A percentile compares a stretch with the other conserved stretches of the same genome.
Conservation (phyloP, 73 alveolate genomes). For the Symbiodinium pilosum region DNA sequence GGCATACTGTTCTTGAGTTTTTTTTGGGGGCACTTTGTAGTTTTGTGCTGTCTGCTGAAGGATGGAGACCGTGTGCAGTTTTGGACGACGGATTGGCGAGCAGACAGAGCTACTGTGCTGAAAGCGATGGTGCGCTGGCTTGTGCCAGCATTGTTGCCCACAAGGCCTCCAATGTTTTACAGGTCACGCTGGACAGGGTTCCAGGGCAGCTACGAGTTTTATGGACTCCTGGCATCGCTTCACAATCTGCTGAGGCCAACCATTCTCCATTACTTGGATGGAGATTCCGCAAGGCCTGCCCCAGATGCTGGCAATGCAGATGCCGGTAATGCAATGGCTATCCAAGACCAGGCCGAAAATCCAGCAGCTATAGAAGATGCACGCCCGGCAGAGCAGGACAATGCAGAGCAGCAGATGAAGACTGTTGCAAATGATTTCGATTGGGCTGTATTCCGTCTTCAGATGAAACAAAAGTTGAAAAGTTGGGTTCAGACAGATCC, state of each 20-base stretch:
- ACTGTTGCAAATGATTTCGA: not conserved
- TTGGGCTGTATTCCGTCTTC: not conserved
- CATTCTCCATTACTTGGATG: not conserved
- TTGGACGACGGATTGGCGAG: not conserved
- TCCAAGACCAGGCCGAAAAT: too few species aligned
- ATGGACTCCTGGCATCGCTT: not conserved
- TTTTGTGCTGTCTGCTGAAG: too few species aligned
- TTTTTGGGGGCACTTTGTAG: too few species aligned
- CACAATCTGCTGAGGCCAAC: not conserved
- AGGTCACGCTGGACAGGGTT: not conserved
- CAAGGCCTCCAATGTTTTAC: not conserved
- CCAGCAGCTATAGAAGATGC: too few species aligned
- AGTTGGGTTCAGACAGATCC: not conserved
- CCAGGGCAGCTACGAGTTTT: not conserved
- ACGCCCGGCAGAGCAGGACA: too few species aligned
- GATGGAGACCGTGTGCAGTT: not conserved
- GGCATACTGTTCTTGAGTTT: too few species aligned
- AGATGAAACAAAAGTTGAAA: not conserved
- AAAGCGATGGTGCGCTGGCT: not conserved
- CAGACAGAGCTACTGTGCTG: not conserved
- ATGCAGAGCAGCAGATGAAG: not conserved
- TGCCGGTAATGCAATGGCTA: too few species aligned
- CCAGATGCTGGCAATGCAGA: too few species aligned
- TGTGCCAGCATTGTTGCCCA: conserved; percentile 15
- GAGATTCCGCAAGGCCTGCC: too few species aligned